Evolutionary conservation across 352 stramenopile species (phyloP), one percentile per base, ranked within the genome.

Genomic region (Pythium sukuiense): DNA sequence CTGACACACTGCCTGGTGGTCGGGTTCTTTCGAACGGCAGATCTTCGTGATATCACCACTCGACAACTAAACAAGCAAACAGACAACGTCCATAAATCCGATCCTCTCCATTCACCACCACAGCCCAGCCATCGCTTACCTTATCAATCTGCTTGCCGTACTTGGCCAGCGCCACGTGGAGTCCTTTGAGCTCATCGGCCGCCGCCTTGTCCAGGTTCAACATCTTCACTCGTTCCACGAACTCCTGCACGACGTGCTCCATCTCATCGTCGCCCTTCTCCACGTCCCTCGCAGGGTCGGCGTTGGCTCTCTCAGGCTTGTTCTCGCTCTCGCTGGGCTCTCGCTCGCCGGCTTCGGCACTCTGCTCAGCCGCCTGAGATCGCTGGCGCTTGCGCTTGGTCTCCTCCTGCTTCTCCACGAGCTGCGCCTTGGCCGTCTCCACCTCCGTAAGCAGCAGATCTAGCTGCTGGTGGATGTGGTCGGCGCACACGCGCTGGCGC

Each of bases 61-160:
- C 61, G 89, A 76, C 30, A 67, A 45, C 53, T 63, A 59, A 27
- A 41, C 29, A 59, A 2, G 5, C 46, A 49, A 43, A 0, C 2
- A 46, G 29, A 27, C 48, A 14, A 29, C n/a, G 54, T 46, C 41
- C 14, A 45, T 13, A 45, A 43, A 6, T n/a, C 18, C 39, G 18
- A 18, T 26, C 41, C 41, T 41, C 6, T 13, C 24, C 24, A 5
- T 12, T n/a, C 32, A 49, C 14, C 14, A 9, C 2, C 46, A 33
- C 46, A 54, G 2, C 20, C 46, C 46, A 53, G 11, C 20, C 20
- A 33, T 7, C 16, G 7, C 56, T 43, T 48, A 93, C 85, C 81
- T 93, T 91, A 64, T 93, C 83, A 59, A 93, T 91, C 46, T 88
- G 79, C 65, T 93, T 93, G 37, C 77, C 81, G 53, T 87, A 91